Evolutionary conservation across 345 rosid species (phyloP).

Genomic region (Hibiscus syriacus): DNA sequence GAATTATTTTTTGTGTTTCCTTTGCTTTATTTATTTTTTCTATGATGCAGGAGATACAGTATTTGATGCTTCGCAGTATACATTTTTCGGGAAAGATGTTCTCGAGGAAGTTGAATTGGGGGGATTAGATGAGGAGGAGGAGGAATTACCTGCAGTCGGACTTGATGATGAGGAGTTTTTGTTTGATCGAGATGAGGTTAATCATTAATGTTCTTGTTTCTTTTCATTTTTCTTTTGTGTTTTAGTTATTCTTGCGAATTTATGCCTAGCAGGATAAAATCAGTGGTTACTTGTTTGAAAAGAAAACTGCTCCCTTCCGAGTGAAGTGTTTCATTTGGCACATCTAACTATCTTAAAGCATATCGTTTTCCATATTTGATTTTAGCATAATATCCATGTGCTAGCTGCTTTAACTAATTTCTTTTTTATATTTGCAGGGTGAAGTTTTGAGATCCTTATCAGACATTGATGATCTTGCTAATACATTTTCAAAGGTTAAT

Average conservation of each 20-base stretch:
- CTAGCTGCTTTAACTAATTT: slow-evolving; percentile 6
- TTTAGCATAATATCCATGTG: neutral
- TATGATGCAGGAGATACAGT: slow-evolving; percentile 39
- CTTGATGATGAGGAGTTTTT: slow-evolving; percentile 68
- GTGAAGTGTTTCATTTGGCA: neutral
- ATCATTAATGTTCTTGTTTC: neutral
- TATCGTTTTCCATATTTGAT: neutral
- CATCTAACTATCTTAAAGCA: neutral
- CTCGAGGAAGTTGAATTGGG: slow-evolving; percentile 95
- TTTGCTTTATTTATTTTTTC: neutral
- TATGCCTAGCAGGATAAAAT: neutral
- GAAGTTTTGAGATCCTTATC: slow-evolving; percentile 52
- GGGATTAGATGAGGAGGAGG: slow-evolving; percentile 87
- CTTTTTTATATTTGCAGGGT: slow-evolving; percentile 41
- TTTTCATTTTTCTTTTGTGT: neutral
- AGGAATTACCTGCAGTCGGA: slow-evolving; percentile 31
- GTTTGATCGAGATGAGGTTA: slow-evolving; percentile 67
- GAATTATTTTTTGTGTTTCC: neutral
- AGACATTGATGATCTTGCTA: slow-evolving; percentile 49
- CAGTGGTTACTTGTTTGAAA: neutral
- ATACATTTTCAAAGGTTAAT: slow-evolving; percentile 56
- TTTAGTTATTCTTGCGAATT: neutral
- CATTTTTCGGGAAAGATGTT: slow-evolving; percentile 83
- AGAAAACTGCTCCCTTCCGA: too few species aligned
- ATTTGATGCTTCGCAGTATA: slow-evolving; percentile 97